Base-by-base conservation (phyloP, 176 grass and related monocot genomes). In the Elaeis guineensis region DNA sequence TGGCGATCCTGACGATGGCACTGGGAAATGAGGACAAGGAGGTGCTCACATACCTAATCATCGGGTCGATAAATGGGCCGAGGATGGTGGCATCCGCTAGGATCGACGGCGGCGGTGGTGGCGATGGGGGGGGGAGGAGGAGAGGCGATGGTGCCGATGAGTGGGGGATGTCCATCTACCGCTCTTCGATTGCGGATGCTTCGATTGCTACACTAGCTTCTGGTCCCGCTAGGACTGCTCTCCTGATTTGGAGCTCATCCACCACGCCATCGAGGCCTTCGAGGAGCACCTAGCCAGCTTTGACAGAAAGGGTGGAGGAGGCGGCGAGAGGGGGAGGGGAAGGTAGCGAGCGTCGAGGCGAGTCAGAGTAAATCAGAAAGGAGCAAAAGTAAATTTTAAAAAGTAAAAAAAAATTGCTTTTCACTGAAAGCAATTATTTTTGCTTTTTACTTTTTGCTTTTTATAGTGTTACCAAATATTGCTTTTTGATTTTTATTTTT, bases 171-270 rank as follows among this genome's bases (percentile, higher is more conserved):
- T 32, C 2, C 80, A 83, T 39, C 56, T n/a, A 26, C 72, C 85
- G 3, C 57, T 67, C 25, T 52, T 85, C 44, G 72, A 70, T 3
- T 80, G 82, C 58, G 68, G 59, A 4, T 85, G 82, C 82, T 80
- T 85, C 77, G 72, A 85, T 30, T 85, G 82, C 72, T 85, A 85
- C 63, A 63, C 21, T 58, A 85, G 77, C 63, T 86, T 86, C 65
- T 81, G 83, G 83, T n/a, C n/a, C n/a, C n/a, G n/a, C n/a, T n/a
- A n/a, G n/a, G n/a, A n/a, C n/a, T n/a, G n/a, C n/a, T n/a, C 83
- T n/a, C 70, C 83, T 32, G 44, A 77, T 56, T 65, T 75, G 61
- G 61, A 81, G 65, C 65, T 69, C 65, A 86, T 86, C 64, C 69
- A 66, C 61, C 74, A 52, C 50, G 83, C 52, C 52, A 69, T 81